Base-by-base conservation (phyloP, 2,329 filamentous ascomycete species). In the Bimuria novae-zelandiae region DNA sequence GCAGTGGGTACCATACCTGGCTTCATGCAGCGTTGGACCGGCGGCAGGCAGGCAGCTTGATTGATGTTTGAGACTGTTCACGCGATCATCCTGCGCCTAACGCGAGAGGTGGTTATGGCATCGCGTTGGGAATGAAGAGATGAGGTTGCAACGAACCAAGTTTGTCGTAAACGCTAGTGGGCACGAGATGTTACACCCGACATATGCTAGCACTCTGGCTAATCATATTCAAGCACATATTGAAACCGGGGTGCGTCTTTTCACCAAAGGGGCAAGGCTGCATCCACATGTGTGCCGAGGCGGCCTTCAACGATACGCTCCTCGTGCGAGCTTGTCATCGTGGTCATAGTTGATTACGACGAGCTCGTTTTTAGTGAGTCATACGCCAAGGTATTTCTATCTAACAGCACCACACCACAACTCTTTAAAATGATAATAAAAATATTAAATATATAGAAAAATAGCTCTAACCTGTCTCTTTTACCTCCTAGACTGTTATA, bases 61-160 rank as follows among this genome's bases (percentile, higher is more conserved):
- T 7, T 7, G 29, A 12, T 25, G 48, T 55, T 37, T 44, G 51
- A 49, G 40, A 27, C 32, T 36, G 40, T 49, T 29, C 17, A 11
- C 42, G 41, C 33, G 29, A 43, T 36, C 17, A 25, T 23, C 7
- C 30, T 21, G 35, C 35, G 40, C 37, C 23, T 33, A 46, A 29
- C 22, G 16, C 49, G 43, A 59, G 45, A 54, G 55, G 55, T 43
- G 45, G 48, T 36, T 41, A 43, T 23, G 47, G 52, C 16, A 45
- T 50, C 46, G 27, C 50, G 36, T 53, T 52, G 47, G 21, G 54
- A 56, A 39, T 46, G 49, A 54, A 52, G 56, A 58, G 47, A 60
- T 55, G 59, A 60, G 42, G 52, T 44, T 35, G 47, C 36, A 56
- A 55, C 59, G 59, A 63, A 63, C 61, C 61, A 59, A 57, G 52